Conservation (phyloP, 1,284 basidiomycete species). For the Ganoderma lucidum region DNA sequence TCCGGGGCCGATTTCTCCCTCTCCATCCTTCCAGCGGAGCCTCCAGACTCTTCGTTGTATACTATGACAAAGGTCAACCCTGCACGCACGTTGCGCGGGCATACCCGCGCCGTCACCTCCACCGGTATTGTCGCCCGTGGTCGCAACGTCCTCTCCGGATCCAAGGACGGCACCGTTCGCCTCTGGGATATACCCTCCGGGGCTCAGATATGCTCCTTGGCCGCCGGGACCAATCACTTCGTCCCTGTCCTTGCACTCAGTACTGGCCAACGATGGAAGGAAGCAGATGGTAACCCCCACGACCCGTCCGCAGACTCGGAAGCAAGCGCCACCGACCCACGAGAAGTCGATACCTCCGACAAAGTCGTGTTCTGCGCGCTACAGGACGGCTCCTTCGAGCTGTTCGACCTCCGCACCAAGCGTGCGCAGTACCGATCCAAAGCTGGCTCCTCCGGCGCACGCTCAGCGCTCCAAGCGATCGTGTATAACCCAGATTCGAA, state of each 20-base stretch:
- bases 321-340: conserved; percentile 40
- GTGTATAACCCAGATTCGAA: conserved; percentile 50
- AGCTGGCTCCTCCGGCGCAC: conserved; percentile 15
- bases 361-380: conserved; percentile 64
- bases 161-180: conserved; percentile 74
- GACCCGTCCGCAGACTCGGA: conserved; percentile 9
- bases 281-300: conserved; percentile 21
- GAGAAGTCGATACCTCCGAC: conserved; percentile 57
- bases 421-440: conserved; percentile 50
- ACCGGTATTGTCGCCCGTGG: conserved; percentile 71
- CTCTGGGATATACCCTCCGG: conserved; percentile 79
- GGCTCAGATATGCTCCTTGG: conserved; percentile 53
- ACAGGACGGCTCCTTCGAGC: conserved; percentile 62
- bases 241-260: conserved; percentile 55
- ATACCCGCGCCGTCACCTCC: conserved; percentile 68
- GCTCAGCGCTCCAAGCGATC: conserved; percentile 58
- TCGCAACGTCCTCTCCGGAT: conserved; percentile 66
- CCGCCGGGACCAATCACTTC: conserved; percentile 43
- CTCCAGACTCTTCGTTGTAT: conserved; percentile 30
- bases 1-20: conserved; percentile 70
- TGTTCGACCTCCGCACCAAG: conserved; percentile 65
- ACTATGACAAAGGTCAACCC: conserved; percentile 45
- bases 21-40: conserved; percentile 65
- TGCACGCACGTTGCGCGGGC: conserved; percentile 72
- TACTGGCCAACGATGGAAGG: conserved; percentile 46